Conservation (phyloP, 106 monocot species). For the Apostasia ramifera region DNA sequence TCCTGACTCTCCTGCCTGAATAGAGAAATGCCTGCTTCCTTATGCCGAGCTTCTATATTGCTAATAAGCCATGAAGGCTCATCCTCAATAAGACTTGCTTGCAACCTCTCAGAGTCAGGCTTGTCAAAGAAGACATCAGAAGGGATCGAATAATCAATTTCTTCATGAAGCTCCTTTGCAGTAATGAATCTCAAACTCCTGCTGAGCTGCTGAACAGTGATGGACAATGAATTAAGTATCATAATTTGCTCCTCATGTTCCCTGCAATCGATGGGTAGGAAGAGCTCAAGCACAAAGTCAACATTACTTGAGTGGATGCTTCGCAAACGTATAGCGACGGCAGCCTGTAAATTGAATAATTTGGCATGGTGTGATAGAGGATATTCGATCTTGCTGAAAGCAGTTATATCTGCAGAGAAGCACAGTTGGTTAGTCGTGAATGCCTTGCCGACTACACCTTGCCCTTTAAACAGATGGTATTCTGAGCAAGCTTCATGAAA, state of each 20-base stretch:
- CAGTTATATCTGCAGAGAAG: slow-evolving; percentile 51
- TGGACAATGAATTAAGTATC: slow-evolving; percentile 58
- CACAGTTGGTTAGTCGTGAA: slow-evolving; percentile 77
- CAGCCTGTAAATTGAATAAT: slow-evolving; percentile 50
- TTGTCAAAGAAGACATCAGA: slow-evolving; percentile 9
- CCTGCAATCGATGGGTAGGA: slow-evolving; percentile 52
- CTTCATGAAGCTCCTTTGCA: slow-evolving; percentile 40
- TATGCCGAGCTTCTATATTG: slow-evolving; percentile 15
- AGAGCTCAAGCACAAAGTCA: slow-evolving; percentile 84
- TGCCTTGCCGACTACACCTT: slow-evolving; percentile 71
- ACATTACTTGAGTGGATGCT: slow-evolving; percentile 28
- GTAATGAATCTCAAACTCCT: slow-evolving; percentile 43
- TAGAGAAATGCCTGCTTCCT: slow-evolving; percentile 8
- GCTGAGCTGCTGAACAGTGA: slow-evolving; percentile 52
- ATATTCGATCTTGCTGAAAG: slow-evolving; percentile 54
- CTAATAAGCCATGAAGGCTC: slow-evolving; percentile 18
- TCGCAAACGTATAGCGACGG: slow-evolving; percentile 72
- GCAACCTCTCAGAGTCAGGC: background rate
- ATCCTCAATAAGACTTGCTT: slow-evolving; percentile 4
- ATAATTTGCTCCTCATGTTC: slow-evolving; percentile 39
- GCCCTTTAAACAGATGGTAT: slow-evolving; percentile 76
- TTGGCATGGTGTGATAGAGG: slow-evolving; percentile 79
- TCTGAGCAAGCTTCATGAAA: slow-evolving; percentile 92
- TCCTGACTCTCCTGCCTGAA: slow-evolving; percentile 13
- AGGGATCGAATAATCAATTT: slow-evolving; percentile 18